Evolutionary conservation across 106 monocot species (phyloP).

Genomic region (Vanilla planifolia): DNA sequence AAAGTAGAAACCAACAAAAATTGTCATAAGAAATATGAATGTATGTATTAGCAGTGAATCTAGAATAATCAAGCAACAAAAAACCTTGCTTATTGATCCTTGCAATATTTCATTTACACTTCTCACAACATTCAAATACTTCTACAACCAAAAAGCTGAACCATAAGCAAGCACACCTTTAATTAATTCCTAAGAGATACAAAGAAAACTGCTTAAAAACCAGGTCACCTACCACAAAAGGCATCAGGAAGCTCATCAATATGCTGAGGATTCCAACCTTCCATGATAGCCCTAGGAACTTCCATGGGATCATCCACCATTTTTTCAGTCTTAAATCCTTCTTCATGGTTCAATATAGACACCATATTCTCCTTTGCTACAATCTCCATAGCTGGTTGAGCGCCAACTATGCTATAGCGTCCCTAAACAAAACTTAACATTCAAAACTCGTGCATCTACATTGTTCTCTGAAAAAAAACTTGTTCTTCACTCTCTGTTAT

Average conservation of each 20-base stretch:
- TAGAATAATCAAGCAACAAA: neutral
- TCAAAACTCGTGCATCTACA: neutral
- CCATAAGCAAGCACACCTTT: neutral
- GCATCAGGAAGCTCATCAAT: slow-evolving; percentile 66
- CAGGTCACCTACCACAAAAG: slow-evolving; percentile 50
- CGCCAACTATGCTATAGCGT: slow-evolving; percentile 80
- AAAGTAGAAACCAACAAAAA: neutral
- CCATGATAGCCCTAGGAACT: slow-evolving; percentile 66
- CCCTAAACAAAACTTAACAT: slow-evolving; percentile 31
- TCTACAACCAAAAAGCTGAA: neutral
- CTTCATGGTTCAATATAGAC: slow-evolving; percentile 75
- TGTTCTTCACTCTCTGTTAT: neutral
- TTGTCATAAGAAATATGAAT: neutral
- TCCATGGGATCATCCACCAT: slow-evolving; percentile 69
- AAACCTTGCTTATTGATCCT: neutral
- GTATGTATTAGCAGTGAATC: neutral
- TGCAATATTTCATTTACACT: neutral
- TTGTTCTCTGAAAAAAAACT: neutral
- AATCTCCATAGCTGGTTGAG: slow-evolving; percentile 85
- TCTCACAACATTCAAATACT: neutral
- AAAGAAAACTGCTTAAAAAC: neutral
- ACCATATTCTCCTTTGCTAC: slow-evolving; percentile 79
- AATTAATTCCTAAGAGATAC: neutral
- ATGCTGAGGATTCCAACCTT: slow-evolving; percentile 57
- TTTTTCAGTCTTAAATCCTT: slow-evolving; percentile 44